phyloP scores from a whole-genome alignment of 179 eudicot species.

The Monotropa hypopitys region DNA sequence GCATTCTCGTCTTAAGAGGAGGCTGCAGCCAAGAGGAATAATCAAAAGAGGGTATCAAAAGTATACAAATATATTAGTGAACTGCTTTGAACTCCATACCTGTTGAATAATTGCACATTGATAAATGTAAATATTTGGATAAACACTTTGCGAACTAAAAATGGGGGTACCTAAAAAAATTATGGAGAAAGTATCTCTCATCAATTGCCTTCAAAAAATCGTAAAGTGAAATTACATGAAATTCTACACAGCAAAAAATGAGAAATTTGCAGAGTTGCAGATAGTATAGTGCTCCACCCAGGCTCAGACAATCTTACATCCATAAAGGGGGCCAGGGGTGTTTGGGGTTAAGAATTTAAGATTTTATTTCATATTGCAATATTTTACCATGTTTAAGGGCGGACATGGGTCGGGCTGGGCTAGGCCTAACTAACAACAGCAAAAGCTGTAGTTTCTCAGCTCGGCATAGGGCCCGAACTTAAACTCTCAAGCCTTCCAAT shows the following conservation, averaged over 20 bases:
- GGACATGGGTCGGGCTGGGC: not conserved
- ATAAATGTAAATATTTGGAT: constrained; percentile 77
- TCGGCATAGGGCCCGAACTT: not conserved
- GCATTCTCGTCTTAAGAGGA: constrained; percentile 53
- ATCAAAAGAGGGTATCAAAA: constrained; percentile 13
- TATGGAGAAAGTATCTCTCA: not conserved
- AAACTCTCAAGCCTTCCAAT: not conserved
- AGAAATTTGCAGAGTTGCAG: not conserved
- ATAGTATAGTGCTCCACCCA: not conserved
- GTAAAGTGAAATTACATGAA: not conserved
- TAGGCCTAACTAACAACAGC: not conserved
- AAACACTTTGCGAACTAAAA: constrained; percentile 65
- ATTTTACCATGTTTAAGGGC: not conserved
- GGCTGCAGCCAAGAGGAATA: constrained; percentile 23
- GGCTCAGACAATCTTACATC: not conserved
- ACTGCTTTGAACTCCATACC: constrained; percentile 27
- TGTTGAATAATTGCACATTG: constrained; percentile 83
- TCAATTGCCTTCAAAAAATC: not conserved
- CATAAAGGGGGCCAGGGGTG: not conserved
- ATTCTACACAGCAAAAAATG: not conserved
- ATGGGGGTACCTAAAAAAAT: constrained; percentile 46
- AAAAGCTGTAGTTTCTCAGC: not conserved
- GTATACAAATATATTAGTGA: not conserved
- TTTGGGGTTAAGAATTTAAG: not conserved
- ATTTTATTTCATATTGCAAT: not conserved